These are phyloP conservation scores for Barbarea vulgaris DNA, from an alignment of 345 rosid species.

Conservation along the genomic window DNA sequence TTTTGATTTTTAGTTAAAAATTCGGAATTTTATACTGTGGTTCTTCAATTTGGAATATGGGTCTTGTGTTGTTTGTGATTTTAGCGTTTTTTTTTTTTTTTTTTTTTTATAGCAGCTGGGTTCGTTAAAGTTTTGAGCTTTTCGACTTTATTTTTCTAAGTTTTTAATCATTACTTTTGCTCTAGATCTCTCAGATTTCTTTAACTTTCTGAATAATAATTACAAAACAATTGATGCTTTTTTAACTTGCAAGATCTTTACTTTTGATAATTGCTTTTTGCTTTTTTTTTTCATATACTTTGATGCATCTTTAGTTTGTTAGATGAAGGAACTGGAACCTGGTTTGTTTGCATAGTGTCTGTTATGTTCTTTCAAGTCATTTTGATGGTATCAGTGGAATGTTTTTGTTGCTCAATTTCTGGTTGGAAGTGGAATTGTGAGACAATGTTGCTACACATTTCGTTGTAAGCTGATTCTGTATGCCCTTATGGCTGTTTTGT, in stretches of 20 bases:
- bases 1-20: not conserved
- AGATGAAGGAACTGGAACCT: not conserved
- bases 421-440: not conserved
- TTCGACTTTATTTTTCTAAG: not conserved
- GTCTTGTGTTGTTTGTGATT: not conserved
- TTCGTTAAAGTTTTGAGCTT: not conserved
- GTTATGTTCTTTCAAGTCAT: not conserved
- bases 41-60: not conserved
- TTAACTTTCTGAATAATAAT: not conserved
- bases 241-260: slow-evolving; percentile 22
- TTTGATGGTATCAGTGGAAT: not conserved
- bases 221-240: not conserved
- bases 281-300: not conserved
- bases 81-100: too few species aligned
- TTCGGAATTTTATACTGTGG: not conserved
- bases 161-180: slow-evolving; percentile 2
- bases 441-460: not conserved
- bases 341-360: not conserved
- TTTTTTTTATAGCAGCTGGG: not conserved
- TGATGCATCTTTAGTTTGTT: not conserved
- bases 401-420: slow-evolving; percentile 17
- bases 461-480: not conserved
- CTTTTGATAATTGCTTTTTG: slow-evolving; percentile 14
- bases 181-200: slow-evolving; percentile 37
- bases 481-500: slow-evolving; percentile 34